A percentile compares a stretch with the other conserved stretches of the same genome.
Evolutionary conservation across 352 stramenopile genomes (phyloP).

Genomic region (Pythium apleroticum): DNA sequence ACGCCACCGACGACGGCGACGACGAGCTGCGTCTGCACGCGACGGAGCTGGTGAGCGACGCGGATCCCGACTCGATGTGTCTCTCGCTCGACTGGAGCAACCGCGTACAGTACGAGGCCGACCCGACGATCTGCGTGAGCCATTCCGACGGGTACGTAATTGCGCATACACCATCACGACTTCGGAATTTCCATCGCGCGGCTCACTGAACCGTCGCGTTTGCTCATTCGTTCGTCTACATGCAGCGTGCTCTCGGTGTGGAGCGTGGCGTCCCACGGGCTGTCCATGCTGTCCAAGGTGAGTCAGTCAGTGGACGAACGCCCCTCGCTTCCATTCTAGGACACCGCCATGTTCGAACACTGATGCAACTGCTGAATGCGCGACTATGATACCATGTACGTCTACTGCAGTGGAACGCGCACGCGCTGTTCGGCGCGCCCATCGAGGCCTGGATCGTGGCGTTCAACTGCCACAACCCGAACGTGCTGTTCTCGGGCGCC

Average conservation of each 20-base stretch:
- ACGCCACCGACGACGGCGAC: not conserved
- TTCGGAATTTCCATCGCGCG: not conserved
- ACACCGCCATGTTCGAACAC: not conserved
- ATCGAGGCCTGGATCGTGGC: conserved; percentile 87
- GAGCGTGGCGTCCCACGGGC: conserved; percentile 34
- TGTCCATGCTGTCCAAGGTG: conserved; percentile 47
- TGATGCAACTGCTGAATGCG: not conserved
- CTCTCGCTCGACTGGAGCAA: conserved; percentile 88
- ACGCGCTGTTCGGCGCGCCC: conserved; percentile 69
- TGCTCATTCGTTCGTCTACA: not conserved
- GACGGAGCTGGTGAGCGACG: conserved; percentile 40
- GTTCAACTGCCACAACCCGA: conserved; percentile 76
- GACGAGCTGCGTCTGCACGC: conserved; percentile 28
- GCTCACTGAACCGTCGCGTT: conserved; percentile 8
- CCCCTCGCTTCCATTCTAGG: conserved; percentile 7
- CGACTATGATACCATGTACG: too few relatives aligned
- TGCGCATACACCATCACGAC: conserved; percentile 20
- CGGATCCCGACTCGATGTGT: conserved; percentile 56
- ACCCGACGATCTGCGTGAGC: conserved; percentile 75
- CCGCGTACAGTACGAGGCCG: conserved; percentile 39
- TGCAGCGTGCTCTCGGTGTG: conserved; percentile 60
- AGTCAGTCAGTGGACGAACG: not conserved
- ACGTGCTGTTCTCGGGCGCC: conserved; percentile 76
- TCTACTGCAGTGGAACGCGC: conserved; percentile 55
- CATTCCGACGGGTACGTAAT: conserved; percentile 71